Conservation (phyloP, 495 filamentous ascomycete genomes). For the Astrothelium macrocarpum region DNA sequence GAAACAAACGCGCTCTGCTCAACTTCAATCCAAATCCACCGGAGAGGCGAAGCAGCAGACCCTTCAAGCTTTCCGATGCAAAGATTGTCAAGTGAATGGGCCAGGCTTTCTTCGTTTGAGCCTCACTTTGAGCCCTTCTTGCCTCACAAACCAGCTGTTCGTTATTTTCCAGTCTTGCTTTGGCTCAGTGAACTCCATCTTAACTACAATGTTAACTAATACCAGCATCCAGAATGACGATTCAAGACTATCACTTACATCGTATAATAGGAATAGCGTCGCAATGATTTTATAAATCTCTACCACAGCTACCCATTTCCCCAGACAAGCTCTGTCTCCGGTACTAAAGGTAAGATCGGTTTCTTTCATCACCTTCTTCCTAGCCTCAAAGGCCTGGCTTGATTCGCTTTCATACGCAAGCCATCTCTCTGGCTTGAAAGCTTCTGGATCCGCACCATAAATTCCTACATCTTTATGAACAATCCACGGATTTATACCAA, state of each 20-base stretch:
- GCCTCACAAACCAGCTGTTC: constrained; percentile 17
- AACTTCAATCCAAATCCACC: no score
- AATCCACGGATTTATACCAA: constrained; percentile 37
- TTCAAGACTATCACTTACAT: neutral
- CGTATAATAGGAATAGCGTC: neutral
- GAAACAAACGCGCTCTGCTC: no score
- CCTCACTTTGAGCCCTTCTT: constrained; percentile 15
- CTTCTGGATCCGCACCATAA: constrained; percentile 27
- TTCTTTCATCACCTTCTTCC: neutral
- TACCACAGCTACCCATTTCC: neutral
- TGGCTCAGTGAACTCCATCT: constrained; percentile 17
- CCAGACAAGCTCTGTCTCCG: neutral
- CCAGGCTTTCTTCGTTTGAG: neutral
- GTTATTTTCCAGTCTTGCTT: constrained; percentile 15
- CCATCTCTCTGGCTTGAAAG: constrained; percentile 30
- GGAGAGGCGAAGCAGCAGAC: no score
- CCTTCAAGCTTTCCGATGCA: no score
- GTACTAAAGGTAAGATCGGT: neutral
- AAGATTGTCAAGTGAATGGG: no score
- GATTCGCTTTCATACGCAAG: constrained; percentile 16
- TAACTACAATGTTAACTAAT: neutral
- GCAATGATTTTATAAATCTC: neutral
- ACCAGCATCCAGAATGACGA: neutral
- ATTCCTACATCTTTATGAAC: constrained; percentile 22
- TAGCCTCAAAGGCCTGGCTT: neutral